Percentiles rank a stretch among this genome's conserved stretches.
Evolutionary conservation across 257 asterid species (phyloP).

Genomic region (Lycium ferocissimum): DNA sequence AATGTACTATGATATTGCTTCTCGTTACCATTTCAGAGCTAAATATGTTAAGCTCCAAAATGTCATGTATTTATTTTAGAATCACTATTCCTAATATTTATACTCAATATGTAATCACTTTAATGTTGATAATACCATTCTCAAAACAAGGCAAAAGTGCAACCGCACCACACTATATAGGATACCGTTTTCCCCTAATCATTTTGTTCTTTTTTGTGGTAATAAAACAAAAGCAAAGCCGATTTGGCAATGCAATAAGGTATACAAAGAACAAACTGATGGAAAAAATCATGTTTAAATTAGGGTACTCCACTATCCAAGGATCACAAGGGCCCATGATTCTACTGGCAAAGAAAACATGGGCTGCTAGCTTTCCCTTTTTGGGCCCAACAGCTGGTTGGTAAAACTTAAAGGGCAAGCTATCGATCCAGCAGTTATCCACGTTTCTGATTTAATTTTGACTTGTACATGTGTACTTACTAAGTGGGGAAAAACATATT

Average conservation of each 20-base stretch:
- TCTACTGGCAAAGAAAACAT: not conserved
- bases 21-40: no score
- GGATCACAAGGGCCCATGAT: not conserved
- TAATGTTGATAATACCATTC: no score
- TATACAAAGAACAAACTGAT: not conserved
- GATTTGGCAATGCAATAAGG: not conserved
- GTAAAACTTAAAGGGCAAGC: no score
- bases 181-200: not conserved
- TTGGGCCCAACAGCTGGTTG: not conserved
- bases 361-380: not conserved
- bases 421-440: not conserved
- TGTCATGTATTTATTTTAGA: no score
- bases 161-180: no score
- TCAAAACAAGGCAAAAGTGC: no score
- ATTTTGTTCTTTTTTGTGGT: not conserved
- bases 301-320: not conserved
- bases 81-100: no score
- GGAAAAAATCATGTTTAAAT: not conserved
- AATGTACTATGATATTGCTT: no score
- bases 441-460: not conserved
- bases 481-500: not conserved
- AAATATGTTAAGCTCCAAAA: no score
- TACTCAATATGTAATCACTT: no score
- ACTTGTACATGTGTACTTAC: not conserved
- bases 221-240: slow-evolving; percentile 1